Conservation (phyloP, 345 rosid genomes). For the Lumnitzera racemosa region DNA sequence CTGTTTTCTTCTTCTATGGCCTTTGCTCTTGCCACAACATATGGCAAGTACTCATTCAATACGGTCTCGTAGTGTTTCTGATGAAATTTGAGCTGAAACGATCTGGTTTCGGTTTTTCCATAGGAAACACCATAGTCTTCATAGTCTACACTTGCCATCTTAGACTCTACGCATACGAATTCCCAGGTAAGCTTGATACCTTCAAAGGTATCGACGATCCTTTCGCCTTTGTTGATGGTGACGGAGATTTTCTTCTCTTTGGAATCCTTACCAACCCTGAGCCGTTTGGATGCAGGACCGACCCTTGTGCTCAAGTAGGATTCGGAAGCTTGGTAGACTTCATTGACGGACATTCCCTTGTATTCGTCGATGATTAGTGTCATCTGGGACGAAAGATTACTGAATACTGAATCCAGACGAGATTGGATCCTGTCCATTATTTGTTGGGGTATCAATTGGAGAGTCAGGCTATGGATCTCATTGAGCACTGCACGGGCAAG, state of each 20-base stretch:
- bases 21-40: constrained; percentile 10
- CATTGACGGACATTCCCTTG: constrained; percentile 11
- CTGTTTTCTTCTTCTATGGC: constrained; percentile 11
- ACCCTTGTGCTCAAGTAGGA: constrained; percentile 11
- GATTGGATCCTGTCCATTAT: no score
- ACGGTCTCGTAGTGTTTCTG: constrained; percentile 19
- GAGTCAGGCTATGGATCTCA: no score
- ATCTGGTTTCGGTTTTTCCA: constrained; percentile 10
- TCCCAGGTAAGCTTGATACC: constrained; percentile 15
- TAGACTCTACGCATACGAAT: constrained; percentile 2
- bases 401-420: no score
- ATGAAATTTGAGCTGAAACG: constrained; percentile 15
- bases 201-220: constrained; percentile 13
- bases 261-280: constrained; percentile 15
- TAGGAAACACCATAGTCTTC: not conserved
- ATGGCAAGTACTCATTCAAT: constrained; percentile 18
- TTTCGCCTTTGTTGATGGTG: constrained; percentile 17
- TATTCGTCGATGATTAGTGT: constrained; percentile 26
- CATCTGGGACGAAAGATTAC: constrained; percentile 7
- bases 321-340: constrained; percentile 17
- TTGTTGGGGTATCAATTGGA: no score
- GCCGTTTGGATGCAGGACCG: not conserved
- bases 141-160: not conserved
- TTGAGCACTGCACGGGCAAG: no score
- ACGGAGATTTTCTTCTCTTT: constrained; percentile 5